phyloP scores from a whole-genome alignment of 2,329 filamentous ascomycete genomes.

The Atkinsonella hypoxylon region DNA sequence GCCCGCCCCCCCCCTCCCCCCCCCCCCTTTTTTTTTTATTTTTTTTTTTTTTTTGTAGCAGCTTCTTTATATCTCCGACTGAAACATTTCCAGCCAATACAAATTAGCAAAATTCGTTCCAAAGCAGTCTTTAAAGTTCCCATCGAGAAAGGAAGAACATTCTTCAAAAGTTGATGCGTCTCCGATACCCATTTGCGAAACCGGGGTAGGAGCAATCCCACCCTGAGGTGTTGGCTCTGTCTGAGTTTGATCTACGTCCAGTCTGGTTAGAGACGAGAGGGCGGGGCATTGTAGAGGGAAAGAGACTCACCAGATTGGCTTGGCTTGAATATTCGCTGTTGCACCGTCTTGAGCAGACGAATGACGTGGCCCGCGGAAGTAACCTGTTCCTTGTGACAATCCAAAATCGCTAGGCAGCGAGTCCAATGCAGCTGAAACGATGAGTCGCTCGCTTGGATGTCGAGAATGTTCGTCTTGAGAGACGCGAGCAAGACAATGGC shows the following conservation, averaged over 20 bases:
- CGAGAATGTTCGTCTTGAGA: neutral
- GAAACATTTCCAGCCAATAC: constrained; percentile 2
- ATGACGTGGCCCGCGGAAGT: neutral
- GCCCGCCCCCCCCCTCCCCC: too few species aligned
- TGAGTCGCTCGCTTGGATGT: neutral
- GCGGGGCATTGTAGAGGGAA: neutral
- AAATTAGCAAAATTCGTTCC: neutral
- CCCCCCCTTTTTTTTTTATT: too few species aligned
- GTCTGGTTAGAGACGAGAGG: neutral
- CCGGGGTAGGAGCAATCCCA: neutral
- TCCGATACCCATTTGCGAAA: neutral
- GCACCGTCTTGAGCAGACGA: neutral
- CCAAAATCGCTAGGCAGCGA: neutral
- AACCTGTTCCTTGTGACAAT: constrained; percentile 1
- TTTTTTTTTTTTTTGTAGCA: neutral
- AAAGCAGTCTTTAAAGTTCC: neutral
- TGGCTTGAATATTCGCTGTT: constrained; percentile 2
- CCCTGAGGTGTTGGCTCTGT: neutral
- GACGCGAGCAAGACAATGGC: constrained; percentile 1
- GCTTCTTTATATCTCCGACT: neutral
- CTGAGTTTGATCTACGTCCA: neutral
- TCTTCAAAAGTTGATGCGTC: neutral
- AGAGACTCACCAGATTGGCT: neutral
- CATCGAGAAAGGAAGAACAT: neutral
- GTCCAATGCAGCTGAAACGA: constrained; percentile 1